Percentiles rank a stretch among this genome's conserved stretches.
These are phyloP conservation scores for Candida glucosophila DNA, from an alignment of 1,139 yeast genomes.

Conservation along the genomic window DNA sequence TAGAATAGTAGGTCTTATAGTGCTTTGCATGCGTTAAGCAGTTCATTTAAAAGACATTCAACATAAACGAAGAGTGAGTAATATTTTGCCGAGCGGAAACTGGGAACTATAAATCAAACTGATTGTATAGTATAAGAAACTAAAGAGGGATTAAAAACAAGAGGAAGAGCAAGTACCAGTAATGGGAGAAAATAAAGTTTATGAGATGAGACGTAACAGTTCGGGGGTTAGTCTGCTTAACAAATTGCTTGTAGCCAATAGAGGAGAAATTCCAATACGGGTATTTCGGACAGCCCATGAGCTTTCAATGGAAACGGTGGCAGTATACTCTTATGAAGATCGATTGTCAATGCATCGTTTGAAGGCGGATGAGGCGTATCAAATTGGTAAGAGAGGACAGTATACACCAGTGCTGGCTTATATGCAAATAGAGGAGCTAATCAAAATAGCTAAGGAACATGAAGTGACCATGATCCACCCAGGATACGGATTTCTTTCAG, in stretches of 20 bases:
- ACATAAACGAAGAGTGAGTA: too few relatives aligned
- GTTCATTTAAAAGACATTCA: too few relatives aligned
- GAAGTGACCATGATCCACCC: conserved; percentile 96
- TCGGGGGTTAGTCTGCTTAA: conserved; percentile 57
- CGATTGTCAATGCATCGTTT: conserved; percentile 90
- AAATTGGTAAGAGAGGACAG: conserved; percentile 83
- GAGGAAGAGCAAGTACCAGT: too few relatives aligned
- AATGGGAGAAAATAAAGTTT: conserved; percentile 18
- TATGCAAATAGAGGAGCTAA: conserved; percentile 90
- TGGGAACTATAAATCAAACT: too few relatives aligned
- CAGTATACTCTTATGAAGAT: conserved; percentile 95
- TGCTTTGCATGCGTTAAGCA: too few relatives aligned
- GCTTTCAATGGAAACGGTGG: conserved; percentile 94
- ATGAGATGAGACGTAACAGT: conserved; percentile 54
- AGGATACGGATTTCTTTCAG: conserved; percentile 94
- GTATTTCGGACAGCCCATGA: conserved; percentile 98
- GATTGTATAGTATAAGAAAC: too few relatives aligned
- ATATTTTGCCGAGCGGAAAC: too few relatives aligned
- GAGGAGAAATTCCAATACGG: conserved; percentile 90
- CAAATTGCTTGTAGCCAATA: conserved; percentile 83
- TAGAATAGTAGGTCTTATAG: too few relatives aligned
- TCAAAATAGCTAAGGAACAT: conserved; percentile 80
- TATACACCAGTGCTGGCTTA: conserved; percentile 95
- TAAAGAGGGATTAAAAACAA: too few relatives aligned
- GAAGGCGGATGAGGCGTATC: conserved; percentile 89